phyloP scores from a whole-genome alignment of 257 asterid species.

The Catharanthus roseus region DNA sequence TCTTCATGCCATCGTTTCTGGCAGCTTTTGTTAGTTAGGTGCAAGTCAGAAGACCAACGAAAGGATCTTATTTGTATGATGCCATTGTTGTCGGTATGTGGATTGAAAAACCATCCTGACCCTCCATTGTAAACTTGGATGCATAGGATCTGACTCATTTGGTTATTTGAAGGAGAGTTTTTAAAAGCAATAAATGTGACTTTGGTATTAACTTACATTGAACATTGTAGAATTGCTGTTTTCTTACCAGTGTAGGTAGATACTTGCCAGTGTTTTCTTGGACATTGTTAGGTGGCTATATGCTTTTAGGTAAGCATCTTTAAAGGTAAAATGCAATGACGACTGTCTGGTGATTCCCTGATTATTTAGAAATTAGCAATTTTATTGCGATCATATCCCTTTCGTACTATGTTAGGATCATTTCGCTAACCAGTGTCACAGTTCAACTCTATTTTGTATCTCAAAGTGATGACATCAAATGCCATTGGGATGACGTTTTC shows the following conservation, averaged over 20 bases:
- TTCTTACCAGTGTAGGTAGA: no score
- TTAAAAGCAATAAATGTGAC: neutral
- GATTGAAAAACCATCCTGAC: neutral
- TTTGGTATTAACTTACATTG: neutral
- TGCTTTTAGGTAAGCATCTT: neutral
- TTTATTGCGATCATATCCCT: neutral
- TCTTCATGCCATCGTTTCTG: neutral
- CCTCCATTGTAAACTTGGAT: neutral
- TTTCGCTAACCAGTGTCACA: neutral
- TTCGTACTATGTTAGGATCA: neutral
- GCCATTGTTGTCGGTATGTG: neutral
- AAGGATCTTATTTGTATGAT: neutral
- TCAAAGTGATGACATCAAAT: neutral
- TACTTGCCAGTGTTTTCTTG: no score
- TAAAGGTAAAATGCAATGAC: neutral
- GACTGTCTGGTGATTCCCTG: neutral
- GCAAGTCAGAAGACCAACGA: neutral
- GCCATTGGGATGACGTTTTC: neutral
- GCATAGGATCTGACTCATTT: neutral
- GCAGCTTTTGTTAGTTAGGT: conserved; percentile 6
- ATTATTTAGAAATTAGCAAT: neutral
- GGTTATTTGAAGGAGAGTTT: neutral
- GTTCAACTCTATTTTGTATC: neutral
- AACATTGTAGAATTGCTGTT: neutral
- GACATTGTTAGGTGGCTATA: neutral